Base-by-base conservation (phyloP, 805 yeast species). In the Kuraishia piskuri region DNA sequence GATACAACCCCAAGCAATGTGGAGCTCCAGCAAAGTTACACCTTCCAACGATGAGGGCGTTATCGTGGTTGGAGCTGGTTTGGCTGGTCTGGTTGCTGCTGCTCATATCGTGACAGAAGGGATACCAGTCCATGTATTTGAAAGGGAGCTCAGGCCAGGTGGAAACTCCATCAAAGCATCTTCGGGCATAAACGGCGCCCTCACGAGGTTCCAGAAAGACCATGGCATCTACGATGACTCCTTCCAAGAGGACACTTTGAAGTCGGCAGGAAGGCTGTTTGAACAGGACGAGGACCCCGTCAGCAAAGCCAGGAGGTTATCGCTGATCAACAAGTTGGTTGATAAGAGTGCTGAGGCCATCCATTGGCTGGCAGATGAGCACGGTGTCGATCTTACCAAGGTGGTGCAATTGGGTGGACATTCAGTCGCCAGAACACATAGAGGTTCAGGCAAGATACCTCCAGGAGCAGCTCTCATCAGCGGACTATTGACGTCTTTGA, bases 381-480 rank as follows among this genome's bases (percentile, higher is more conserved):
- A 86, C 59, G 76, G 74, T 5, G 68, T 87, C 50, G 88, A 84
- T 59, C 69, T 88, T 53, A 76, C 86, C 7, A 73, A 84, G 17
- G 86, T 88, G 14, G 78, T 88, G n/a, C 79, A 88, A 59, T 68
- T 88, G 47, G 96, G 96, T 25, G 96, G 96, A 2, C 95, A 88
- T 63, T 83, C 90, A 1, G 80, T 76, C 50, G 83, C 89, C 20
- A 75, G 96, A 65, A 88, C 96, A 1, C 96, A 88, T 65, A 76
- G 95, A 59, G 91, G 95, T 1, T 76, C 80, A 50, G 86, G 80
- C 56, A 76, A 82, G 20, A 73, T 77, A 55, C 81, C 82, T 50
- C 87, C 87, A 2, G 88, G 87, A 1, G 79, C 79, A 79, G 84
- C 87, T 8, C 80, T 83, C 51, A 79, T 85, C 3, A 80, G 78